Evolutionary conservation across 2,329 filamentous ascomycete genomes (phyloP), one percentile per base, ranked within the genome.

Genomic region (Aspergillus brunneoviolaceus): DNA sequence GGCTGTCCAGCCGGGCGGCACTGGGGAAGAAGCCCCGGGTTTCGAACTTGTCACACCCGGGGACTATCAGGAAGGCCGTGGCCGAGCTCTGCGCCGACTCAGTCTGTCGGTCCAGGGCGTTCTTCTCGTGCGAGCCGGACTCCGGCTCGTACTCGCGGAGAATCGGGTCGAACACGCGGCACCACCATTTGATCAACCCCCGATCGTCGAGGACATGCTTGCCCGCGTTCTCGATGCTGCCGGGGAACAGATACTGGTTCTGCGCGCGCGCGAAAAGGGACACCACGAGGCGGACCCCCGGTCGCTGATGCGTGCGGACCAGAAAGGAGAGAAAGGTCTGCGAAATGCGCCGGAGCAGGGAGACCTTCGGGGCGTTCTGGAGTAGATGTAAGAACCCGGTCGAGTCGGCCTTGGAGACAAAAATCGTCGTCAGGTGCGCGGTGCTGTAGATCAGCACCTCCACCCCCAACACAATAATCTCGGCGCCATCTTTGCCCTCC

Each of bases 401-500:
- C 10, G 95, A 97, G 78, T 99, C 95, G 52, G 95, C 95, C 77
- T 99, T 99, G 64, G 93, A 94, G 25, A 99, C 89, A 74, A 99
- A 99, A 57, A 98, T 84, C 4, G 91, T 97, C 1, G 90, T 96
- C 25, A 92, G 85, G 67, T 85, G 84, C 50, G 85, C 84, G 0
- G 93, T 96, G 0, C 87, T 90, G 77, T 96, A 99, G 61, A 99
- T 85, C 68, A 95, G 83, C 55, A 97, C 82, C 73, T 99, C 95
- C 63, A 99, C 84, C 16, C 90, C 94, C 60, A 96, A 88, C 9
- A 94, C 83, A 6, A 97, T 78, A 1, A 96, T 82, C 63, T 87
- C 82, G 21, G 77, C 60, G 4, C 61, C 69, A 49, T 68, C 62
- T 47, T 59, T 62, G 29, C 69, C 63, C 3, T 67, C 59, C 60